A percentile compares a stretch with the other conserved stretches of the same genome.
phyloP scores from a whole-genome alignment of 2,329 filamentous ascomycete species.

The Claviceps purpurea region DNA sequence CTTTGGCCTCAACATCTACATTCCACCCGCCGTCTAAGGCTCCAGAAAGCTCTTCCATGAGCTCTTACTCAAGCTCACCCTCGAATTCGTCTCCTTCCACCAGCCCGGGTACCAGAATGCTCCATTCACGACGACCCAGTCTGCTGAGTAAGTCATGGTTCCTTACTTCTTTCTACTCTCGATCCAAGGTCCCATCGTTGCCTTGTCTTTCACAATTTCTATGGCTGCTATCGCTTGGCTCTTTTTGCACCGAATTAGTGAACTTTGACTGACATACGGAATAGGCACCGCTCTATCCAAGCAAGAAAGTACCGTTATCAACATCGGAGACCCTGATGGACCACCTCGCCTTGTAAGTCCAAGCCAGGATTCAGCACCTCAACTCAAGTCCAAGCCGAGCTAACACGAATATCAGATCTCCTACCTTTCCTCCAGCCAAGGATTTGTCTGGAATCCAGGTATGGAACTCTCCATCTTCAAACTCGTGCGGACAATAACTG shows the following conservation, averaged over 20 bases:
- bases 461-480: slow-evolving; percentile 10
- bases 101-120: slow-evolving; percentile 33
- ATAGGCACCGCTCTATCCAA: slow-evolving; percentile 58
- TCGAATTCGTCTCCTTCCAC: slow-evolving; percentile 47
- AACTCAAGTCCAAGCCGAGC: background rate
- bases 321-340: slow-evolving; percentile 63
- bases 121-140: slow-evolving; percentile 45
- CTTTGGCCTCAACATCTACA: slow-evolving; percentile 18
- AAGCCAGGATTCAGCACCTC: background rate
- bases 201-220: background rate
- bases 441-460: slow-evolving; percentile 75
- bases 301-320: slow-evolving; percentile 68
- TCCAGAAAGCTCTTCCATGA: slow-evolving; percentile 30
- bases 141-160: slow-evolving; percentile 35
- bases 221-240: background rate
- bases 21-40: slow-evolving; percentile 31
- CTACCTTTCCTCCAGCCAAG: slow-evolving; percentile 66
- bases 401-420: slow-evolving; percentile 45
- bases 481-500: slow-evolving; percentile 4
- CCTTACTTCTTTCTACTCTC: slow-evolving; percentile 1
- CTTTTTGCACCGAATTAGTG: background rate
- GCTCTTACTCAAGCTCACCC: slow-evolving; percentile 26
- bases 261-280: slow-evolving; percentile 13
- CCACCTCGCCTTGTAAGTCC: slow-evolving; percentile 53
- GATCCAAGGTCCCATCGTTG: background rate